Base-by-base conservation (phyloP, 2,329 filamentous ascomycete genomes). In the Ophiostoma sp. region DNA sequence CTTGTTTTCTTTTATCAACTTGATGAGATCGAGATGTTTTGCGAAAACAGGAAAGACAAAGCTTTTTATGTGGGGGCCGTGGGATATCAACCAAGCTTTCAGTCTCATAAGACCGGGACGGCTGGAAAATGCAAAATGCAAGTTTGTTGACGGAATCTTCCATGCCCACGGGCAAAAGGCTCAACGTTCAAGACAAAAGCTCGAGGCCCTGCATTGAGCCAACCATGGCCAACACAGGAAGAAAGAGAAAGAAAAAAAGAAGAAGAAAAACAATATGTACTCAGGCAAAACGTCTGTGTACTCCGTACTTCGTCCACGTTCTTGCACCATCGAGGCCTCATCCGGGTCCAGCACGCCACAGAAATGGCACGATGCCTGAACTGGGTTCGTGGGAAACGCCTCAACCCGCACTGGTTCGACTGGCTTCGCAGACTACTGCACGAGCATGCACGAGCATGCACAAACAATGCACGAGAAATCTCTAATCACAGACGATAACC, bases 101-200 rank as follows among this genome's bases (percentile, higher is more conserved):
- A 70, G 52, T 45, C 33, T 48, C 50, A 52, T 19, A 61, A 8
- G 36, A 17, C 48, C 61, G 71, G 71, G 61, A 72, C 71, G 71
- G 71, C 71, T 72, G 71, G 39, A 68, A 64, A 52, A 66, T 19
- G 33, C 63, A 69, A 61, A 59, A 59, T 33, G 25, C 28, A 22
- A 61, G 12, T 17, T 69, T 48, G 42, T 33, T 19, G 63, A 50
- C 25, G 33, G 36, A 22, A 68, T 31, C 39, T 50, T 50, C 33
- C 45, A 69, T 25, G n/a, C 48, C 36, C 17, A 31, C 66, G 45
- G 48, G 19, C 48, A 28, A 69, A 69, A 28, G 66, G 66, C 31
- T 4, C 19, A 42, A 42, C 11, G 39, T 9, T 9, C 39, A 48
- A 17, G 33, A 36, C 33, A 69, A 69, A 28, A 42, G 66, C 66